Conservation (phyloP, 2,329 filamentous ascomycete species). For the Fusarium fujikuroi region DNA sequence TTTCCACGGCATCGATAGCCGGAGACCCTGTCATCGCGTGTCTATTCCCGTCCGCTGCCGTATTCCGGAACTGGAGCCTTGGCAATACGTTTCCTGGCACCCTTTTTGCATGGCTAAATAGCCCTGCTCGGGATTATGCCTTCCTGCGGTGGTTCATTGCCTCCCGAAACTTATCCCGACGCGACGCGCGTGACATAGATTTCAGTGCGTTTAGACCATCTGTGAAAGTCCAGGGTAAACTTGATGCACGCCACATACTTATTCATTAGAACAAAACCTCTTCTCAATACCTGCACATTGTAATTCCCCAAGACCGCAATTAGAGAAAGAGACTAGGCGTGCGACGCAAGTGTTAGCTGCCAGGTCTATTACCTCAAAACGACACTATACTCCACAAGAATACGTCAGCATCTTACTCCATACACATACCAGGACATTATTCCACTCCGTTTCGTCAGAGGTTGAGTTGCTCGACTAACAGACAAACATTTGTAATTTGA, state of each 20-base stretch:
- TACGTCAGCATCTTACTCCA: neutral
- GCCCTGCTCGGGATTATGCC: neutral
- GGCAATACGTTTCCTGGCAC: neutral
- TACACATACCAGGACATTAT: fast-evolving
- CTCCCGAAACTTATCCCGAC: too few species aligned
- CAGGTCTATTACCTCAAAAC: neutral
- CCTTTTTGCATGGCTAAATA: neutral
- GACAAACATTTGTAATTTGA: fast-evolving
- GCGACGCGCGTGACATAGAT: neutral
- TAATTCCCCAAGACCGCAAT: too few species aligned
- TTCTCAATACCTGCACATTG: too few species aligned
- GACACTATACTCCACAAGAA: neutral
- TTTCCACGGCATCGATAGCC: neutral
- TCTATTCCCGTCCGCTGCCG: neutral
- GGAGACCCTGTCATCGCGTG: neutral
- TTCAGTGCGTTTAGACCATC: neutral
- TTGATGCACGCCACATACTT: neutral
- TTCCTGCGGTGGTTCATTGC: neutral
- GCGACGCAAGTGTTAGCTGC: neutral
- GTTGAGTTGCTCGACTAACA: too few species aligned
- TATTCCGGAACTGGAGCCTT: neutral
- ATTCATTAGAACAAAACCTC: neutral
- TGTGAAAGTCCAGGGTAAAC: neutral
- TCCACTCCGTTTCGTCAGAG: fast-evolving
- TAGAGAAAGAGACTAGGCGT: neutral